These are phyloP conservation scores for Ceratobasidium theobromae DNA, from an alignment of 1,284 basidiomycete genomes.

Conservation along the genomic window DNA sequence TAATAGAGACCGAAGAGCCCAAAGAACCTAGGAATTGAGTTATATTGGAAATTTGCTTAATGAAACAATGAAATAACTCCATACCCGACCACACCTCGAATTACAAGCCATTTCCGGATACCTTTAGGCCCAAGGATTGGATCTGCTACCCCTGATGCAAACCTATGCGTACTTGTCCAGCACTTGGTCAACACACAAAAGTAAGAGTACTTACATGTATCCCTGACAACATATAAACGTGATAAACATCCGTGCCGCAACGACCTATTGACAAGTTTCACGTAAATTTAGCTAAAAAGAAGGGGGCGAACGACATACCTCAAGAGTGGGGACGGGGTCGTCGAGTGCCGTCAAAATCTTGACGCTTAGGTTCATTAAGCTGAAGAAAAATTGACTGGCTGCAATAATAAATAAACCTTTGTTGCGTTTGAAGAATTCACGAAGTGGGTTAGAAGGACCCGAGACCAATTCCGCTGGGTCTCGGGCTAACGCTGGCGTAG, in stretches of 20 bases:
- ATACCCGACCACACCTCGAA: constrained; percentile 33
- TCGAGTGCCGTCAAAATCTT: constrained; percentile 12
- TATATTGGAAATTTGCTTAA: background rate
- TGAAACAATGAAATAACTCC: background rate
- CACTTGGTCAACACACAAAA: background rate
- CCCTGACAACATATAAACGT: constrained; percentile 15
- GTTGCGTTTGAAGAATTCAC: constrained; percentile 23
- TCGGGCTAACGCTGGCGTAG: background rate
- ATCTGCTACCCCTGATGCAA: constrained; percentile 2
- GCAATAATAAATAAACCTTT: constrained; percentile 30
- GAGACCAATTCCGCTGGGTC: background rate
- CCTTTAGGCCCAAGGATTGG: constrained; percentile 34
- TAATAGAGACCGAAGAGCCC: constrained; percentile 34
- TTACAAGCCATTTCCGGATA: constrained; percentile 27
- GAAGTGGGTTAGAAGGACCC: background rate
- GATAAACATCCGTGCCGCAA: constrained; percentile 12
- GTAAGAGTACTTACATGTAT: constrained; percentile 1
- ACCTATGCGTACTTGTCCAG: background rate
- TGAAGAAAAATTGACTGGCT: constrained; percentile 19
- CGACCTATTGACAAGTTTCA: background rate
- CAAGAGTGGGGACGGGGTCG: constrained; percentile 22
- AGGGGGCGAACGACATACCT: background rate
- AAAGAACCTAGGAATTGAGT: constrained; percentile 23
- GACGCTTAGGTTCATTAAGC: constrained; percentile 29
- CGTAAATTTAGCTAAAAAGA: background rate